A percentile compares a stretch with the other conserved stretches of the same genome.
Conservation (phyloP, 768 basidiomycete genomes). For the Ephemerocybe angulata region DNA sequence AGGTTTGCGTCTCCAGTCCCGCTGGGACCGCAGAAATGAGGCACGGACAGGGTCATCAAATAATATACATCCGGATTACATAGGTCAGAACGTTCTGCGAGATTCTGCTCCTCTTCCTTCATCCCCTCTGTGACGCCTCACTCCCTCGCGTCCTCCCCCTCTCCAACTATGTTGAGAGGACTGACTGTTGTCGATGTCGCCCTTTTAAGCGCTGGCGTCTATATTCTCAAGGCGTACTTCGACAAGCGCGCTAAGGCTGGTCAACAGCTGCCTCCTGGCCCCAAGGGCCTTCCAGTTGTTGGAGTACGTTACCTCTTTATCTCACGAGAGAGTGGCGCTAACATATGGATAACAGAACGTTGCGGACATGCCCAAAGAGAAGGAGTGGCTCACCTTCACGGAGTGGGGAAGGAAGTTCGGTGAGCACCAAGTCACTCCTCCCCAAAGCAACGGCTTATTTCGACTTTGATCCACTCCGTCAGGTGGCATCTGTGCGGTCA, state of each 20-base stretch:
- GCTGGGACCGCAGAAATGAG: no score
- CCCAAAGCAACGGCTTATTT: no score
- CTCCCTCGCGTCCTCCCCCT: background rate
- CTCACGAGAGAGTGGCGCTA: background rate
- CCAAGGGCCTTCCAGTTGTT: conserved; percentile 29
- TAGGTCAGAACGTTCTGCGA: no score
- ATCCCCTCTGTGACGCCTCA: background rate
- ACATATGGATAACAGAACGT: conserved; percentile 34
- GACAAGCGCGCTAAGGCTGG: conserved; percentile 19
- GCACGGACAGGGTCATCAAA: no score
- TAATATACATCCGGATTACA: no score
- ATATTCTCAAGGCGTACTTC: conserved; percentile 16
- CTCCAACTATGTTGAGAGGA: background rate
- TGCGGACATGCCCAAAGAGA: conserved; percentile 39
- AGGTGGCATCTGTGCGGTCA: conserved; percentile 39
- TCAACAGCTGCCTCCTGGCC: conserved; percentile 36
- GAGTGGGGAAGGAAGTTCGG: conserved; percentile 55
- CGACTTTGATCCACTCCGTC: no score
- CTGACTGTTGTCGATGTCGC: conserved; percentile 12
- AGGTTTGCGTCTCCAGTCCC: no score
- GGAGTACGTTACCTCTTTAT: background rate
- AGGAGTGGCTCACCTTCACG: conserved; percentile 47
- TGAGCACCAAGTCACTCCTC: conserved; percentile 16
- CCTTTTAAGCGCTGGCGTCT: conserved; percentile 15
- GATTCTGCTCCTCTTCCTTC: background rate